phyloP scores from a whole-genome alignment of 2,329 filamentous ascomycete species.

The Pseudovirgaria hyperparasitica region DNA sequence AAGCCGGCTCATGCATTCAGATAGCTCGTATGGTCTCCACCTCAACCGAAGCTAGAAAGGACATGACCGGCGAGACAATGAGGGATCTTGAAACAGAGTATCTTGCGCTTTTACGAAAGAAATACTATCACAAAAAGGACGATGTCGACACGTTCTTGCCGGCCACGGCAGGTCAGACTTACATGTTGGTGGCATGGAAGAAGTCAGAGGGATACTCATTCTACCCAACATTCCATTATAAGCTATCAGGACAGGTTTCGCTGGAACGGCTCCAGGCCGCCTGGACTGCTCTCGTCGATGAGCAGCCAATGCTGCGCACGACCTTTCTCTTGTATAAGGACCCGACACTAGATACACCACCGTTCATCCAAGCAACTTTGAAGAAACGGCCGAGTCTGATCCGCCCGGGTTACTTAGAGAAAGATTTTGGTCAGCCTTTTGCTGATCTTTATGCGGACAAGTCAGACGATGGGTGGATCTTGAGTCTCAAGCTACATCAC shows the following conservation, averaged over 20 bases:
- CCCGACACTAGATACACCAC: constrained; percentile 35
- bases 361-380: constrained; percentile 53
- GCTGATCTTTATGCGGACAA: constrained; percentile 24
- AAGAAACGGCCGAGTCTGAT: constrained; percentile 25
- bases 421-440: constrained; percentile 14
- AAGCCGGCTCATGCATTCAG: constrained; percentile 47
- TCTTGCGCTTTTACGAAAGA: too few species aligned
- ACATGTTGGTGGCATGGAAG: constrained; percentile 70
- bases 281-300: constrained; percentile 47
- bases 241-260: constrained; percentile 29
- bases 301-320: constrained; percentile 57
- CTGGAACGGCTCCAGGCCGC: constrained; percentile 36
- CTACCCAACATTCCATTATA: constrained; percentile 59
- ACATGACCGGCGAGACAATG: constrained; percentile 13
- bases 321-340: too few species aligned
- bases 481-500: constrained; percentile 57
- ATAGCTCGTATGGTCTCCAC: constrained; percentile 39
- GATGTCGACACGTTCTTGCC: constrained; percentile 50
- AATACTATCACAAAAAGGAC: constrained; percentile 13
- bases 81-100: constrained; percentile 28
- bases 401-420: background rate
- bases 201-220: constrained; percentile 55
- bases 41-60: constrained; percentile 1
- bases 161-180: constrained; percentile 62
- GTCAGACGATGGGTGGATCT: constrained; percentile 16